Evolutionary conservation across 176 grass and related monocot genomes (phyloP).

Genomic region (Aegilops longissima): DNA sequence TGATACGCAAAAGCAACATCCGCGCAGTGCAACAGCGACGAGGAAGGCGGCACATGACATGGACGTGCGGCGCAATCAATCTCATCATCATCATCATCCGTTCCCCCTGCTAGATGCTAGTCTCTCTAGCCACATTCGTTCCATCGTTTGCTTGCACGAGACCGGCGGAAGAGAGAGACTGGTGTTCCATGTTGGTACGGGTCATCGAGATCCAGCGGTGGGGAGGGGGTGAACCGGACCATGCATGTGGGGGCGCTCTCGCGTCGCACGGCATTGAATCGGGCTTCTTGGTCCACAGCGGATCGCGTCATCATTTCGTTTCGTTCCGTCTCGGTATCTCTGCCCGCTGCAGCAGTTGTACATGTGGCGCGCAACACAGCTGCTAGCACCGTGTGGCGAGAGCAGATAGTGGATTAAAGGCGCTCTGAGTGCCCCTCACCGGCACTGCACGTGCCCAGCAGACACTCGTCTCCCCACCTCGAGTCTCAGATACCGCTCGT

Average conservation of each 20-base stretch:
- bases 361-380: neutral
- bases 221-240: neutral
- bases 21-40: neutral
- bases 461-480: neutral
- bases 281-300: neutral
- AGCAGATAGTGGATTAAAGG: neutral
- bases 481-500: too few species aligned
- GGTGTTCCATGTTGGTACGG: too few species aligned
- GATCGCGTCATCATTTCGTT: too few species aligned
- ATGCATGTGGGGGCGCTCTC: neutral
- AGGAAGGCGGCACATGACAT: neutral
- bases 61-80: neutral
- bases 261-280: conserved; percentile 7
- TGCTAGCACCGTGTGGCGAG: neutral
- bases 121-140: neutral
- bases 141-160: neutral
- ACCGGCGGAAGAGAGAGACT: neutral
- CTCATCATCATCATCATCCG: neutral
- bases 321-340: too few species aligned
- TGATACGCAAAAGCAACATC: too few species aligned
- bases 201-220: conserved; percentile 21
- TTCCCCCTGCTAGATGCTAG: neutral
- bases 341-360: too few species aligned
- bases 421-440: conserved; percentile 11
- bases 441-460: conserved; percentile 26